Evolutionary conservation across 108 stramenopile genomes (phyloP).

Genomic region (Cyclotella atomus): DNA sequence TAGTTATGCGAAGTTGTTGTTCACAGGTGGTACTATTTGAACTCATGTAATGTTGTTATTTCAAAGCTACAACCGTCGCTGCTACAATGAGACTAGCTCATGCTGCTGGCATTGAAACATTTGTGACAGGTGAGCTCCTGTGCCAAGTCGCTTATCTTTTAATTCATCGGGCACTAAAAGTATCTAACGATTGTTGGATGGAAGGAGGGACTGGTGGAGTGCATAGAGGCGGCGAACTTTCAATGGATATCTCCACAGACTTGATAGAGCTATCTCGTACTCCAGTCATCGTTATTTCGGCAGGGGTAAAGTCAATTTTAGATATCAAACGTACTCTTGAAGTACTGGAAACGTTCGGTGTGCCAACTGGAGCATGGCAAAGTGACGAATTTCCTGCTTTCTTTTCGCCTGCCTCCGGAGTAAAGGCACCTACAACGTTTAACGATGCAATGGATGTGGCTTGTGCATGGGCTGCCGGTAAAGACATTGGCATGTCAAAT

Average conservation of each 20-base stretch:
- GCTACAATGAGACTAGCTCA: slow-evolving; percentile 93
- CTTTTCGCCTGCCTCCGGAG: slow-evolving; percentile 87
- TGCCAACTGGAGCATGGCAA: slow-evolving; percentile 82
- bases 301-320: slow-evolving; percentile 97
- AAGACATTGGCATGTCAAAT: slow-evolving; percentile 59
- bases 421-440: slow-evolving; percentile 65
- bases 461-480: slow-evolving; percentile 53
- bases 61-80: slow-evolving; percentile 93
- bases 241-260: slow-evolving; percentile 95
- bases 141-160: not conserved
- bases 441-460: slow-evolving; percentile 84
- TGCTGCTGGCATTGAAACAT: slow-evolving; percentile 87
- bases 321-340: slow-evolving; percentile 95
- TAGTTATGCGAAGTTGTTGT: not conserved
- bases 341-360: slow-evolving; percentile 95
- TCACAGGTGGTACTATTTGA: no score
- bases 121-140: slow-evolving; percentile 74
- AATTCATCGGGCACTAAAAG: not conserved
- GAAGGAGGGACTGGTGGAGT: slow-evolving; percentile 93
- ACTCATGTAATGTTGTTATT: not conserved
- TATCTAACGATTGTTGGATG: not conserved
- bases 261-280: slow-evolving; percentile 91
- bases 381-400: slow-evolving; percentile 96
- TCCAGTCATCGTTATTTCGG: slow-evolving; percentile 94
- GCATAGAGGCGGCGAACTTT: slow-evolving; percentile 86